These are phyloP conservation scores for Scedosporium apiospermum DNA, from an alignment of 2,329 filamentous ascomycete genomes.

Conservation along the genomic window DNA sequence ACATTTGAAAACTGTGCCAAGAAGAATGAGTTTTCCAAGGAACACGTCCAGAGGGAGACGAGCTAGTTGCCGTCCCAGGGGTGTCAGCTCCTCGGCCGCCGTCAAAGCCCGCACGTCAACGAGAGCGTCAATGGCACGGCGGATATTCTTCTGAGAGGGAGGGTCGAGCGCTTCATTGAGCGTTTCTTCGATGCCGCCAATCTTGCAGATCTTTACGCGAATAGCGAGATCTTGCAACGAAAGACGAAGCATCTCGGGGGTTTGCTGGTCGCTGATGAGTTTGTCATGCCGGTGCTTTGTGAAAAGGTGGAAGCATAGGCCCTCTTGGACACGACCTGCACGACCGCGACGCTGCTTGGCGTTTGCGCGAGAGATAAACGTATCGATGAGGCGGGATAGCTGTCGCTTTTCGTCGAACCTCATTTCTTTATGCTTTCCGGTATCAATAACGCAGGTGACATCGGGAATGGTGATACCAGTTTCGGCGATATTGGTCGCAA, in stretches of 20 bases:
- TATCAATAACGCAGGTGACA: conserved; percentile 93
- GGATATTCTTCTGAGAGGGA: conserved; percentile 84
- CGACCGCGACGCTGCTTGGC: conserved; percentile 90
- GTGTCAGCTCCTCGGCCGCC: conserved; percentile 69
- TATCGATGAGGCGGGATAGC: conserved; percentile 81
- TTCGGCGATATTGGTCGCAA: conserved; percentile 96
- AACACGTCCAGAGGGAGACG: conserved; percentile 89
- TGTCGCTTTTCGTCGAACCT: conserved; percentile 89
- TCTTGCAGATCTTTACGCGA: conserved; percentile 92
- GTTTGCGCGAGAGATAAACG: conserved; percentile 91
- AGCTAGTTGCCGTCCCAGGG: conserved; percentile 77
- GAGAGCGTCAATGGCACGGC: conserved; percentile 82
- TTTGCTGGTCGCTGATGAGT: conserved; percentile 83
- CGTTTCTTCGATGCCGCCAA: conserved; percentile 87
- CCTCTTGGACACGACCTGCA: conserved; percentile 90
- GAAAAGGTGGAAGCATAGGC: conserved; percentile 92
- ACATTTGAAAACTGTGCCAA: conserved; percentile 80
- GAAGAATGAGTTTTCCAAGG: conserved; percentile 82
- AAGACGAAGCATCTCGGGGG: conserved; percentile 88
- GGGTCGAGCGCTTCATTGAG: conserved; percentile 81
- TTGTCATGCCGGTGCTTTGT: conserved; percentile 82
- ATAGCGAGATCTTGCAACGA: conserved; percentile 93
- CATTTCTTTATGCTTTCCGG: conserved; percentile 96
- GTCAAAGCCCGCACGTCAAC: conserved; percentile 90
- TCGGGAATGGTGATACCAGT: conserved; percentile 98